Evolutionary conservation across 1,284 basidiomycete species (phyloP).

Genomic region (Fomitopsis betulina): DNA sequence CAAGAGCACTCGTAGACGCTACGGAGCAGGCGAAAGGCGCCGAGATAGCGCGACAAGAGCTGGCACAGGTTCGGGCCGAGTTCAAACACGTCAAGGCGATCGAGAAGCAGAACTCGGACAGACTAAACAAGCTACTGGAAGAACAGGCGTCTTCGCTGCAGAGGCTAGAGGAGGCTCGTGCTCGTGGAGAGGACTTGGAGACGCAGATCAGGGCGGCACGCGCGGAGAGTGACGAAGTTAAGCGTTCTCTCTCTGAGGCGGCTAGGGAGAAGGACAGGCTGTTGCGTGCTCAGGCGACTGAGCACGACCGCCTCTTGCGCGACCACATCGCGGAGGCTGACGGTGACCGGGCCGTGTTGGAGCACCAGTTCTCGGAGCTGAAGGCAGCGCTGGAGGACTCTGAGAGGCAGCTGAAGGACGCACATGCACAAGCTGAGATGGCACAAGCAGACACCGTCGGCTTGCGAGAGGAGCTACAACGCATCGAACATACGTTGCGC

Average conservation of each 20-base stretch:
- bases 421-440: conserved; percentile 52
- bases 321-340: conserved; percentile 90
- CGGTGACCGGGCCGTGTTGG: conserved; percentile 84
- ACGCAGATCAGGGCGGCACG: conserved; percentile 65
- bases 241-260: conserved; percentile 60
- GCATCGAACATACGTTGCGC: conserved; percentile 61
- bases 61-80: conserved; percentile 56
- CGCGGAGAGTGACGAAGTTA: conserved; percentile 62
- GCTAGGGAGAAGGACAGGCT: conserved; percentile 73
- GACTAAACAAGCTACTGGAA: conserved; percentile 61
- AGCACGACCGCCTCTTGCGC: conserved; percentile 80
- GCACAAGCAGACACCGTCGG: conserved; percentile 60
- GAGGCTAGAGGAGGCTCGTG: conserved; percentile 70
- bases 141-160: conserved; percentile 69
- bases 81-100: conserved; percentile 71
- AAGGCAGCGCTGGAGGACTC: conserved; percentile 57
- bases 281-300: conserved; percentile 67
- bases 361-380: conserved; percentile 80
- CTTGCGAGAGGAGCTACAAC: conserved; percentile 67
- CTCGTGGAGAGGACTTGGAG: conserved; percentile 69
- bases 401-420: conserved; percentile 57
- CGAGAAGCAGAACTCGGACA: conserved; percentile 61
- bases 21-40: conserved; percentile 59
- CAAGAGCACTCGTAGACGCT: conserved; percentile 63
- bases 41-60: conserved; percentile 66